A percentile compares a stretch with the other conserved stretches of the same genome.
Evolutionary conservation across 2,329 filamentous ascomycete species (phyloP).

Genomic region (Ophiostoma tasmaniense): DNA sequence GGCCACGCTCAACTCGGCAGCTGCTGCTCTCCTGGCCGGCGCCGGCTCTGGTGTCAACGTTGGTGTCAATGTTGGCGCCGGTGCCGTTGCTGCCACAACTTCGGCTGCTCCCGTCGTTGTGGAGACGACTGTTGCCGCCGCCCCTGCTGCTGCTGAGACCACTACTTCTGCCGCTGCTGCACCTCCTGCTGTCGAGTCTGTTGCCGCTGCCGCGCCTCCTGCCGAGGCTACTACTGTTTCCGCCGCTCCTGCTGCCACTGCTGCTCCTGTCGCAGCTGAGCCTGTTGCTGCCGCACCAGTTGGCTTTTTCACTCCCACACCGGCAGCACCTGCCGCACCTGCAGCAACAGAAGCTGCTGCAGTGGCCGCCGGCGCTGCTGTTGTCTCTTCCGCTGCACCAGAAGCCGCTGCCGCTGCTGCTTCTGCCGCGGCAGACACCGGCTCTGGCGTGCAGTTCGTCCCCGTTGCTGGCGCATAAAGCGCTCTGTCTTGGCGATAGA

Average conservation of each 20-base stretch:
- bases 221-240: not conserved
- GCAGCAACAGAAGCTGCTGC: conserved; percentile 2
- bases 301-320: too few species aligned
- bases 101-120: not conserved
- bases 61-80: not conserved
- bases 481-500: not conserved
- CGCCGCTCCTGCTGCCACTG: not conserved
- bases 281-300: not conserved
- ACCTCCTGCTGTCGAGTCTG: not conserved
- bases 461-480: conserved; percentile 8
- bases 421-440: conserved; percentile 4
- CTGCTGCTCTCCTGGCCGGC: conserved; percentile 11
- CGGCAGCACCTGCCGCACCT: not conserved
- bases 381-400: conserved; percentile 4
- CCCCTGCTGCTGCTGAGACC: not conserved
- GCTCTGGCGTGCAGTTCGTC: conserved; percentile 19
- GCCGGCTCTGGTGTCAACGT: not conserved
- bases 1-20: conserved; percentile 15
- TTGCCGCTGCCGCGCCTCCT: not conserved
- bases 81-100: not conserved
- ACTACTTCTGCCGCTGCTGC: conserved; percentile 10
- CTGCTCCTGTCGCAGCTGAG: not conserved
- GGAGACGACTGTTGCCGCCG: not conserved
- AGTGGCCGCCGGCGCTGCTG: not conserved
- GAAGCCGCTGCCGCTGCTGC: not conserved